phyloP scores from a whole-genome alignment of 176 grass and related monocot genomes.

The Dactylis glomerata region DNA sequence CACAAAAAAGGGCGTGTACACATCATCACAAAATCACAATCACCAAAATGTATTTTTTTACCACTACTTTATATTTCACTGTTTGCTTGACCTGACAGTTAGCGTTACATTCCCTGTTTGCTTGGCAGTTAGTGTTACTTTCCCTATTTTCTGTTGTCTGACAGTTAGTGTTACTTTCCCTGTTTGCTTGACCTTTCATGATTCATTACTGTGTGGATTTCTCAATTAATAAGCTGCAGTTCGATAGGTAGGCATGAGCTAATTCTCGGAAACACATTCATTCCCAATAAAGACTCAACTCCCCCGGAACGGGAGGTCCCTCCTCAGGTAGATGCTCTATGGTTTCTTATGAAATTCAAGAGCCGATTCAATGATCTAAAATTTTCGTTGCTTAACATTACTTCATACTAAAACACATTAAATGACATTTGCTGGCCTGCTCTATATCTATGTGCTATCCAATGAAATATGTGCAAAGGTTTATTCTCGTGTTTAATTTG shows the following conservation, averaged over 20 bases:
- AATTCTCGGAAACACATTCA: slow-evolving; percentile 84
- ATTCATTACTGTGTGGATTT: slow-evolving; percentile 12
- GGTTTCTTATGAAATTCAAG: slow-evolving; percentile 29
- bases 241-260: slow-evolving; percentile 87
- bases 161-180: background rate
- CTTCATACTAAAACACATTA: background rate
- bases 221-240: slow-evolving; percentile 42
- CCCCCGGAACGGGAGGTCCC: slow-evolving; percentile 53
- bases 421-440: background rate
- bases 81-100: no score
- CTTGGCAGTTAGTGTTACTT: no score
- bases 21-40: background rate
- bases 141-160: background rate
- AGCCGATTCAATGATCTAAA: background rate
- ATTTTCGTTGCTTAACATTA: background rate
- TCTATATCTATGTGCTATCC: background rate
- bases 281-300: slow-evolving; percentile 51
- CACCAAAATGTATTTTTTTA: background rate
- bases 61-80: background rate
- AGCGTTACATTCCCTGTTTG: no score
- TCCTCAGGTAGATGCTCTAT: slow-evolving; percentile 63
- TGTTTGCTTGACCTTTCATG: slow-evolving; percentile 19
- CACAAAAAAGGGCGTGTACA: background rate
- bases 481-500: background rate
- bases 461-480: background rate